Base-by-base conservation (phyloP, 139 green algal species). In the Chlamydomonas urium region DNA sequence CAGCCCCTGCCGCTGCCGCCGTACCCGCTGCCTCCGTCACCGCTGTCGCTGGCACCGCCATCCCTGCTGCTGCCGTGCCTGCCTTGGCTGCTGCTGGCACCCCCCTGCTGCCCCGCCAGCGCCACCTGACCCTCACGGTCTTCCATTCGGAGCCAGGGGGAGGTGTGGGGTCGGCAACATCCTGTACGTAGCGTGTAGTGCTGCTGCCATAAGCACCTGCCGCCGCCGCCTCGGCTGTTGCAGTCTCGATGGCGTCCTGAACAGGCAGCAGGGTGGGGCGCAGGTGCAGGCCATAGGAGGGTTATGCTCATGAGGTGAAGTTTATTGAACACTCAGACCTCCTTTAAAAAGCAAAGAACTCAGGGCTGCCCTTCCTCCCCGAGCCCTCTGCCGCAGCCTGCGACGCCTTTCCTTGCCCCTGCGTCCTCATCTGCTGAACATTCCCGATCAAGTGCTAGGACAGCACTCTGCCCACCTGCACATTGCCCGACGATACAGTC, bases 181-280 rank as follows among this genome's bases (percentile, higher is more conserved):
- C 61, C 23, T 71, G 34, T 35, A 87, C 47, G 73, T 89, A 89
- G 35, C 90, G 79, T n/a, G 74, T 63, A 23, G 75, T 89, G 63
- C 80, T 78, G 56, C 47, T 71, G 69, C 89, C 90, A 73, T 84
- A 90, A n/a, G 80, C 80, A 23, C 85, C 89, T 0, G 73, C 75
- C 19, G 73, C 75, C 0, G 68, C 65, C 2, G 89, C 87, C 48
- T 82, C 77, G 4, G 71, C 71, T 26, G 81, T 73, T 1, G 81
- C 69, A 38, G 73, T 81, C 19, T 90, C 83, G 1, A 90, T 71
- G 1, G 75, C 23, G 19, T 69, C 72, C 61, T 71, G 29, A 4
- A 78, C 36, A n/a, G 17, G 57, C 1, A n/a, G n/a, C n/a, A n/a
- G n/a, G n/a, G n/a, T n/a, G n/a, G n/a, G n/a, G n/a, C n/a, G n/a